Conservation (phyloP, 2,329 filamentous ascomycete species). For the Penicillium concentricum region DNA sequence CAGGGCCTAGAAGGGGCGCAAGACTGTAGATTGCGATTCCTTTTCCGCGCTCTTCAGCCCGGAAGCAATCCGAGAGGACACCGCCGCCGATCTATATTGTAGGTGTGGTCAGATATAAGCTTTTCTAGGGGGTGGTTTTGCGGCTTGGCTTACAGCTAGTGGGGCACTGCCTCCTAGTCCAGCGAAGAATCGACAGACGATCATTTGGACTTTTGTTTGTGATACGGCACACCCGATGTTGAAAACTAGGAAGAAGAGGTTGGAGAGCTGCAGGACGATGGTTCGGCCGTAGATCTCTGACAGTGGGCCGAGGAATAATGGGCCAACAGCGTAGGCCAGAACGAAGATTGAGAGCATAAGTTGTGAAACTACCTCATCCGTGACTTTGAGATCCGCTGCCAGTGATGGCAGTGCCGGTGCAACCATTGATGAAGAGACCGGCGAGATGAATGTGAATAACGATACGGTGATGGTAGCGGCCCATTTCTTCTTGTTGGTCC, state of each 20-base stretch:
- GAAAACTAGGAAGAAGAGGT: slow-evolving; percentile 57
- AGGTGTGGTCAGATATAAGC: neutral
- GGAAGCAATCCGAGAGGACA: slow-evolving; percentile 58
- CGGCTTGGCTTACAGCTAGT: slow-evolving; percentile 43
- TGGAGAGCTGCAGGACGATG: slow-evolving; percentile 54
- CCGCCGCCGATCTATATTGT: slow-evolving; percentile 53
- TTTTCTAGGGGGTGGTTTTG: neutral
- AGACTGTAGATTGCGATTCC: slow-evolving; percentile 64
- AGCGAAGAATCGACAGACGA: slow-evolving; percentile 58
- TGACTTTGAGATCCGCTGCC: slow-evolving; percentile 55
- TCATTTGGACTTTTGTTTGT: slow-evolving; percentile 53
- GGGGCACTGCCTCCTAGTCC: slow-evolving; percentile 60
- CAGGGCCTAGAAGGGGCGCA: slow-evolving; percentile 64
- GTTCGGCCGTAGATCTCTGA: slow-evolving; percentile 59
- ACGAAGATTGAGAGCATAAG: slow-evolving; percentile 57
- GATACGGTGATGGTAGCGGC: slow-evolving; percentile 55
- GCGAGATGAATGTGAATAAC: slow-evolving; percentile 61
- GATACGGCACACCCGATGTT: slow-evolving; percentile 61
- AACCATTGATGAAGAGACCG: slow-evolving; percentile 63
- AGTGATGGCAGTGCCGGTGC: slow-evolving; percentile 54
- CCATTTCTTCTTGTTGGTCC: slow-evolving; percentile 59
- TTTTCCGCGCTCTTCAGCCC: slow-evolving; percentile 60
- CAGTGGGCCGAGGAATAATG: slow-evolving; percentile 52
- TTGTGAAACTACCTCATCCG: slow-evolving; percentile 44
- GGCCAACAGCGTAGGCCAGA: slow-evolving; percentile 55